phyloP scores from a whole-genome alignment of 768 basidiomycete genomes.

The Ephemerocybe angulata region DNA sequence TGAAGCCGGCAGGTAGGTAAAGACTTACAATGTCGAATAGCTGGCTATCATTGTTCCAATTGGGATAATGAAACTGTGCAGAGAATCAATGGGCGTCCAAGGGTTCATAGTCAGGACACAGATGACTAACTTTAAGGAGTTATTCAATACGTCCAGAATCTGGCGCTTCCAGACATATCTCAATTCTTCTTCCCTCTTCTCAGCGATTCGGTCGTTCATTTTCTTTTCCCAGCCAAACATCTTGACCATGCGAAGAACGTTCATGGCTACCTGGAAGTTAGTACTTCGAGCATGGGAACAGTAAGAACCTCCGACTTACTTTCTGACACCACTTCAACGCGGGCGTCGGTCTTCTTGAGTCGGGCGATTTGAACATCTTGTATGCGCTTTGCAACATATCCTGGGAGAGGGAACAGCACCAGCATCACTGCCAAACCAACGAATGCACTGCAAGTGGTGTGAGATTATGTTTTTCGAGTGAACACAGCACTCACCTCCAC shows the following conservation, averaged over 20 bases:
- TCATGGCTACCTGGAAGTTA: slow-evolving; percentile 40
- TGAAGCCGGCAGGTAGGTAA: too few relatives aligned
- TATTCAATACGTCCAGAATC: slow-evolving; percentile 51
- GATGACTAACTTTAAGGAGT: slow-evolving; percentile 44
- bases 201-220: slow-evolving; percentile 48
- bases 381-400: slow-evolving; percentile 49
- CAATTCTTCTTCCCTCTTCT: slow-evolving; percentile 63
- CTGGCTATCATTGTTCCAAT: slow-evolving; percentile 62
- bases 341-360: slow-evolving; percentile 54
- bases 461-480: not conserved
- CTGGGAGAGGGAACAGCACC: slow-evolving; percentile 55
- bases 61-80: slow-evolving; percentile 53
- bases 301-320: slow-evolving; percentile 28
- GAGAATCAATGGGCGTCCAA: not conserved
- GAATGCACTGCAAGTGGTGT: slow-evolving; percentile 39
- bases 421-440: slow-evolving; percentile 56
- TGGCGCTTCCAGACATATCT: slow-evolving; percentile 49
- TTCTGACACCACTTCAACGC: slow-evolving; percentile 63
- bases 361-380: slow-evolving; percentile 46
- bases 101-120: not conserved
- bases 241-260: slow-evolving; percentile 65
- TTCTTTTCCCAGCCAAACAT: slow-evolving; percentile 67
- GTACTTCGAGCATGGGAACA: not conserved
- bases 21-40: slow-evolving; percentile 52
- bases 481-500: slow-evolving; percentile 41